A percentile compares a stretch with the other conserved stretches of the same genome.
These are phyloP conservation scores for Suhomyces vadensis DNA, from an alignment of 805 yeast species.

Conservation along the genomic window DNA sequence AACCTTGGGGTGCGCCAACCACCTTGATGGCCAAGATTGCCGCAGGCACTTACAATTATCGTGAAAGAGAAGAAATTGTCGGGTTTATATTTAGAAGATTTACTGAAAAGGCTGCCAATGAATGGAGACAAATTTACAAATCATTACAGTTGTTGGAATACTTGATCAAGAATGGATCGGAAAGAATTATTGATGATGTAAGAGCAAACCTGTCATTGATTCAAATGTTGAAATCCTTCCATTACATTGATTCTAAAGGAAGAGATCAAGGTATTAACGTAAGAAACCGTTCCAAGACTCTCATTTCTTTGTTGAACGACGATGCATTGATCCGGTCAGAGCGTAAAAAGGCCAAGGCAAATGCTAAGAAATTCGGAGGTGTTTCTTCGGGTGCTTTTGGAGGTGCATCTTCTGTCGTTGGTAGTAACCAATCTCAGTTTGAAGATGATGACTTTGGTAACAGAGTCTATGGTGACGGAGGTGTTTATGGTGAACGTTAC, in stretches of 20 bases:
- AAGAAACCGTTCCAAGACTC: constrained; percentile 82
- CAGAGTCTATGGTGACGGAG: constrained; percentile 70
- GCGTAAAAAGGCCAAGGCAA: constrained; percentile 86
- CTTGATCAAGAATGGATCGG: constrained; percentile 88
- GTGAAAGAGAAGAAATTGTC: constrained; percentile 77
- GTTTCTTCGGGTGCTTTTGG: constrained; percentile 58
- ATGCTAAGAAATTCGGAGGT: constrained; percentile 80
- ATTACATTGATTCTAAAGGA: constrained; percentile 90
- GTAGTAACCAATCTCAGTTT: constrained; percentile 24
- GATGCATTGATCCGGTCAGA: constrained; percentile 77
- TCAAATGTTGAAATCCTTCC: constrained; percentile 88
- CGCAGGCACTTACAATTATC: constrained; percentile 84
- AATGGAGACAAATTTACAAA: constrained; percentile 98
- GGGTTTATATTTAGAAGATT: constrained; percentile 82
- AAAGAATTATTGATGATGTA: constrained; percentile 92
- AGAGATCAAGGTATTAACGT: constrained; percentile 96
- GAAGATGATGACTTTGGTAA: constrained; percentile 52
- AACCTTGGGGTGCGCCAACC: constrained; percentile 97
- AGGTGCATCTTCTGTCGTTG: constrained; percentile 45
- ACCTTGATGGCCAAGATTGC: constrained; percentile 94
- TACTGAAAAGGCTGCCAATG: constrained; percentile 93
- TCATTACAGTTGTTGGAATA: constrained; percentile 90
- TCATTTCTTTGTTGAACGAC: constrained; percentile 70
- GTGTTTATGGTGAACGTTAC: constrained; percentile 65
- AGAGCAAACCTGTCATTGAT: constrained; percentile 78